Conservation (phyloP, 306 rosid species). For the Quercus engelmannii region DNA sequence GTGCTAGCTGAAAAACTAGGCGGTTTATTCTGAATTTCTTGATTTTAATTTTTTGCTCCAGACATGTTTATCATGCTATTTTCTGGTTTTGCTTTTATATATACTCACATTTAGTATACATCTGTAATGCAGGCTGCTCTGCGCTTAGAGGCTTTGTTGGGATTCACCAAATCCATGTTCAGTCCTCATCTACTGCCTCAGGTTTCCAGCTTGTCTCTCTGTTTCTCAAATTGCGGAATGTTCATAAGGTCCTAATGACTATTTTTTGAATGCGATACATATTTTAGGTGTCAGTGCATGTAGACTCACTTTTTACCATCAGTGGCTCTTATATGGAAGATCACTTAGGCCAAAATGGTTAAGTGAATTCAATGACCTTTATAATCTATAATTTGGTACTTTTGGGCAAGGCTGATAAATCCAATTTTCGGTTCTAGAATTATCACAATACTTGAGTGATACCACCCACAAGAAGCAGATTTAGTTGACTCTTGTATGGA, state of each 20-base stretch:
- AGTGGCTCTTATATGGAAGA: background rate
- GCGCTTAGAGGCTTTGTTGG: slow-evolving; percentile 62
- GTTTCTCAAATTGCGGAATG: slow-evolving; percentile 1
- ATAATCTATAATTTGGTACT: background rate
- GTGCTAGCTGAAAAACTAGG: background rate
- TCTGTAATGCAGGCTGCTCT: slow-evolving; percentile 54
- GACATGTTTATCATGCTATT: background rate
- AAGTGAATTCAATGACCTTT: background rate
- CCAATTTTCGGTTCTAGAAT: background rate
- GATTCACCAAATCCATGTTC: slow-evolving; percentile 58
- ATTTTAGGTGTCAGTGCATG: background rate
- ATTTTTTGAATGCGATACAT: background rate
- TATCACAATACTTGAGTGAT: background rate
- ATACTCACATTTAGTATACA: background rate
- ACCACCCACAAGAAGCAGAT: background rate
- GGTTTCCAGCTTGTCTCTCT: slow-evolving; percentile 35
- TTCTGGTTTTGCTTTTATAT: background rate
- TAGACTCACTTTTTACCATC: background rate
- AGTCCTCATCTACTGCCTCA: slow-evolving; percentile 72
- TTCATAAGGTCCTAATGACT: background rate
- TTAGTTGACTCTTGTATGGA: background rate
- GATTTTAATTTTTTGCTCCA: background rate
- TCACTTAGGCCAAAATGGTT: background rate
- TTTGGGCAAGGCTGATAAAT: background rate
- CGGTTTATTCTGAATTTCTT: background rate